Evolutionary conservation across 106 monocot genomes (phyloP), one percentile per base, ranked within the genome.

Genomic region (Narthecium ossifragum): DNA sequence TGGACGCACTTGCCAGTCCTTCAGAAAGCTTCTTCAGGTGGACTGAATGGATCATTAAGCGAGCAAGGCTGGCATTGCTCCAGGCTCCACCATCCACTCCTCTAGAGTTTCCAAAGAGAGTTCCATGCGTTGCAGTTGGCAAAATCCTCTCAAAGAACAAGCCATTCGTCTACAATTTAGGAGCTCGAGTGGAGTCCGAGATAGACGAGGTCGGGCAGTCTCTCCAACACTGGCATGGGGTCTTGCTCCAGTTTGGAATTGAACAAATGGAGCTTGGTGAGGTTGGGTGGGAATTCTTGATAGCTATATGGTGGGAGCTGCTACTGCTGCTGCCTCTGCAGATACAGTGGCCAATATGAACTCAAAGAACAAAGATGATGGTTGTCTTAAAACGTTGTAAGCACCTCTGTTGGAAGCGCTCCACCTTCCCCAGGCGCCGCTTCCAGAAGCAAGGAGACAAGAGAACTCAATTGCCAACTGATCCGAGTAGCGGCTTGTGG

Each of bases 201-300:
- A 31, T 46, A 0, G 11, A 15, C 51, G 5, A 71, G 62, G 32
- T 24, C 41, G 10, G 27, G 61, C 18, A 71, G 21, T n/a, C 55
- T 52, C 51, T 71, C 71, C 13, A 71, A 22, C 2, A 34, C 51
- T 15, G 53, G 37, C 71, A 71, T 63, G 29, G 71, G 71, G 45
- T 63, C 71, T 43, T 62, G 26, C 29, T 20, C 18, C 26, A 71
- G 32, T 2, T 11, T 2, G 25, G 52, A 40, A 2, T 22, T 17
- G 0, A 2, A 0, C 6, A 71, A 30, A 21, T 15, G 25, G 40
- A 71, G 23, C n/a, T 30, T 43, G 14, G 41, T 41, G 39, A 71
- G 62, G 30, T 55, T 41, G 11, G 3, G 37, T 2, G 51, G 60
- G 28, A 41, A 71, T 3, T 32, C 2, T 7, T 15, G 32, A 17